Percentiles rank a stretch among this genome's conserved stretches.
phyloP scores from a whole-genome alignment of 495 filamentous ascomycete genomes.

The Choiromyces venosus region DNA sequence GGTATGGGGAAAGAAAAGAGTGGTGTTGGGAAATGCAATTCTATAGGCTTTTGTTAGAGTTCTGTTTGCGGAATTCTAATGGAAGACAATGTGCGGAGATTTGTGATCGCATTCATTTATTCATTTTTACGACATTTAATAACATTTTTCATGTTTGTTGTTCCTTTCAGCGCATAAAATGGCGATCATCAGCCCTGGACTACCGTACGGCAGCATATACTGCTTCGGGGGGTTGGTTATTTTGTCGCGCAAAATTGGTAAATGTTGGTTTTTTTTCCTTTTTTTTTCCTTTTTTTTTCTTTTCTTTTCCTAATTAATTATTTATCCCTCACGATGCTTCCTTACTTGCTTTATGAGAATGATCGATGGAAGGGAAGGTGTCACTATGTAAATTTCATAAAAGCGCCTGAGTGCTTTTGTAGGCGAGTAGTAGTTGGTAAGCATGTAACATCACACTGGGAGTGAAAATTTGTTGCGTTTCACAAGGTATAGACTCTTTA shows the following conservation, averaged over 20 bases:
- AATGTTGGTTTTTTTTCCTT: background rate
- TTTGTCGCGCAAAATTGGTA: background rate
- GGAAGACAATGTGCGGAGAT: background rate
- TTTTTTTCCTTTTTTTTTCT: background rate
- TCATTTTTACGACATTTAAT: no score
- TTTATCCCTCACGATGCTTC: background rate
- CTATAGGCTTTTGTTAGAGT: background rate
- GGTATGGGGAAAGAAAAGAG: background rate
- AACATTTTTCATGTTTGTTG: background rate
- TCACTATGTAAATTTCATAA: background rate
- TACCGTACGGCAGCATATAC: background rate
- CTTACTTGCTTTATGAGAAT: background rate
- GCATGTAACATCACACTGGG: background rate
- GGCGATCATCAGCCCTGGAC: background rate
- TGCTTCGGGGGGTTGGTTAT: background rate
- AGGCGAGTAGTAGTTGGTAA: background rate
- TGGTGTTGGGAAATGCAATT: background rate
- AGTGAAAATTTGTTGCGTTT: background rate
- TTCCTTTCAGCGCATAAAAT: background rate
- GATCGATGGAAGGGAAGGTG: background rate
- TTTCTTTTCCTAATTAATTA: background rate
- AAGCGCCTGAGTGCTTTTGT: background rate
- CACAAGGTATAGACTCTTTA: background rate
- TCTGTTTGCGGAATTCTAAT: background rate
- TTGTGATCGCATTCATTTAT: no score